These are phyloP conservation scores for Pythium sukuiense DNA, from an alignment of 352 stramenopile genomes.

Conservation along the genomic window DNA sequence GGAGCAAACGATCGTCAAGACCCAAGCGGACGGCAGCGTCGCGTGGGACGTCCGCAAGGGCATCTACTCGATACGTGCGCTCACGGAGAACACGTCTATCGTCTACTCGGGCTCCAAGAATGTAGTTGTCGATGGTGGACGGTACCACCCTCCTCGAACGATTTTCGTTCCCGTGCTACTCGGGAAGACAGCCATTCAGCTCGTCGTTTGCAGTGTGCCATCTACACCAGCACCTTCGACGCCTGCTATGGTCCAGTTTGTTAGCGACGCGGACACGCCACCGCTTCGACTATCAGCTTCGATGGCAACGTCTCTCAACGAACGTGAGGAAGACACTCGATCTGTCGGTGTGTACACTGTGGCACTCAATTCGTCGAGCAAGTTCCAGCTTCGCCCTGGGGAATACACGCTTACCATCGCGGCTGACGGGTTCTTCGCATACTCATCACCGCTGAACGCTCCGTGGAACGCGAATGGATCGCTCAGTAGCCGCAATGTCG, in stretches of 20 bases:
- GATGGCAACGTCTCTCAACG: not conserved
- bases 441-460: slow-evolving; percentile 31
- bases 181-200: slow-evolving; percentile 45
- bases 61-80: slow-evolving; percentile 53
- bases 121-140: slow-evolving; percentile 60
- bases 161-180: slow-evolving; percentile 63
- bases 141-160: slow-evolving; percentile 45
- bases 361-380: slow-evolving; percentile 23
- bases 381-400: slow-evolving; percentile 48
- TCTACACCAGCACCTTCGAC: not conserved
- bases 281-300: too few relatives aligned
- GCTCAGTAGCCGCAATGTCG: slow-evolving; percentile 24
- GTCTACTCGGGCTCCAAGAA: slow-evolving; percentile 70
- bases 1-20: slow-evolving; percentile 43
- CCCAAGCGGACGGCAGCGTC: slow-evolving; percentile 41
- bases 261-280: not conserved
- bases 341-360: slow-evolving; percentile 8
- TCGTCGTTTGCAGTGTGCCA: not conserved
- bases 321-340: not conserved
- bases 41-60: slow-evolving; percentile 61
- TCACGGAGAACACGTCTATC: slow-evolving; percentile 58
- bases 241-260: slow-evolving; percentile 1
- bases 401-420: slow-evolving; percentile 38
- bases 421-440: slow-evolving; percentile 27
- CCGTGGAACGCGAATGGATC: slow-evolving; percentile 30